Percentiles rank a stretch among this genome's conserved stretches.
phyloP scores from a whole-genome alignment of 2,329 filamentous ascomycete genomes.

The Aspergillus terreus region DNA sequence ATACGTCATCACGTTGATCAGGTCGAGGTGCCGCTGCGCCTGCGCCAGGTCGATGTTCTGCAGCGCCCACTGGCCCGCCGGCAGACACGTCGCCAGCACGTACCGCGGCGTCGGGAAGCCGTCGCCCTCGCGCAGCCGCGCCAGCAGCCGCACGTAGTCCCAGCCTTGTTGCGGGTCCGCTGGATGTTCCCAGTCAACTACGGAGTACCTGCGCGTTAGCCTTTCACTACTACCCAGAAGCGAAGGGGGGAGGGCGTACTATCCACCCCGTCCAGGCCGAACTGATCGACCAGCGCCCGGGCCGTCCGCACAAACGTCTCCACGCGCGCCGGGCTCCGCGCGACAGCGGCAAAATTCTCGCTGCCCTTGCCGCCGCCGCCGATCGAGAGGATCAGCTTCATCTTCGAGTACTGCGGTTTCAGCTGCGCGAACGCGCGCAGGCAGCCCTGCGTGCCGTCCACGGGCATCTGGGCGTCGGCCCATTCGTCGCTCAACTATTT shows the following conservation, averaged over 20 bases:
- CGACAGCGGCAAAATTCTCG: conserved; percentile 65
- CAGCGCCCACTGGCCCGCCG: conserved; percentile 63
- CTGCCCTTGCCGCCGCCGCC: conserved; percentile 64
- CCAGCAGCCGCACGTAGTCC: conserved; percentile 67
- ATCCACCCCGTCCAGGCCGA: conserved; percentile 71
- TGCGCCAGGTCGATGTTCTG: conserved; percentile 64
- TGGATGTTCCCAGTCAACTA: conserved; percentile 81
- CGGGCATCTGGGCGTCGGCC: conserved; percentile 68
- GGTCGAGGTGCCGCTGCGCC: conserved; percentile 65
- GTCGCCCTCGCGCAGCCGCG: conserved; percentile 60
- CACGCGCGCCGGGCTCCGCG: conserved; percentile 56
- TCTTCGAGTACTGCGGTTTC: conserved; percentile 65
- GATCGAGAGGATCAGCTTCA: conserved; percentile 74
- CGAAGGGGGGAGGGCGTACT: conserved; percentile 48
- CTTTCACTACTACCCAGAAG: not conserved
- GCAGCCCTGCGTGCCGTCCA: conserved; percentile 68
- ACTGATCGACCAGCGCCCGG: conserved; percentile 64
- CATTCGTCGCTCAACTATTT: conserved; percentile 75
- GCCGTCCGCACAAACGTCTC: conserved; percentile 70
- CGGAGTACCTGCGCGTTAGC: not conserved
- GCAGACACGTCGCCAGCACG: conserved; percentile 68
- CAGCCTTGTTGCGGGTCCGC: conserved; percentile 61
- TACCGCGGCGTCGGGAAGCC: conserved; percentile 67
- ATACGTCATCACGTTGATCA: conserved; percentile 76
- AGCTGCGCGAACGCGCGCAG: conserved; percentile 69